A percentile compares a stretch with the other conserved stretches of the same genome.
Evolutionary conservation across 2,329 filamentous ascomycete species (phyloP).

Genomic region (Cryphonectria naterciae): DNA sequence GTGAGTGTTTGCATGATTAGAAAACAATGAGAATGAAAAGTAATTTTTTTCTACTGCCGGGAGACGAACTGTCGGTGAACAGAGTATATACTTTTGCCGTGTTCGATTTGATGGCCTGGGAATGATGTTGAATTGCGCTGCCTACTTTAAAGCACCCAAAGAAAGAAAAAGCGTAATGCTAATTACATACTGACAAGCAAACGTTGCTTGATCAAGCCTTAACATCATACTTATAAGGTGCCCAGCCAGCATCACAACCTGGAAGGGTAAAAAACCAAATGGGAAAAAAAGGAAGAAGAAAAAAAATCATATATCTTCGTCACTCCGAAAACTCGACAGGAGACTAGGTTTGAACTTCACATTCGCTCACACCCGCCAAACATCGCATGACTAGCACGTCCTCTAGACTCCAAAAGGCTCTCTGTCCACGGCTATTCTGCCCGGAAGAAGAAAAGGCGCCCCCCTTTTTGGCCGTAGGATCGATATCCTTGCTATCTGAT

Average conservation of each 20-base stretch:
- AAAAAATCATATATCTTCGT: neutral
- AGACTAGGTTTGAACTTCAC: neutral
- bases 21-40: neutral
- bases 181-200: neutral
- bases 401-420: neutral
- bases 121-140: neutral
- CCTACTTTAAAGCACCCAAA: no score
- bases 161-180: neutral
- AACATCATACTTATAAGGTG: neutral
- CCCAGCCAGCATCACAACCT: neutral
- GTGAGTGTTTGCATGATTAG: neutral
- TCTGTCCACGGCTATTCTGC: neutral
- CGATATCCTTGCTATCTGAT: neutral
- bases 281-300: neutral
- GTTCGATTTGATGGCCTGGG: neutral
- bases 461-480: constrained; percentile 2
- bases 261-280: neutral
- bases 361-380: neutral
- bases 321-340: neutral
- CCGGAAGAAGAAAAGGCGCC: neutral
- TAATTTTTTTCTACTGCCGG: neutral
- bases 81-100: neutral
- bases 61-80: neutral
- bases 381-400: neutral
- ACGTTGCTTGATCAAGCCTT: neutral